Evolutionary conservation across 106 monocot species (phyloP), one percentile per base, ranked within the genome.

Genomic region (Dioscorea zingiberensis): DNA sequence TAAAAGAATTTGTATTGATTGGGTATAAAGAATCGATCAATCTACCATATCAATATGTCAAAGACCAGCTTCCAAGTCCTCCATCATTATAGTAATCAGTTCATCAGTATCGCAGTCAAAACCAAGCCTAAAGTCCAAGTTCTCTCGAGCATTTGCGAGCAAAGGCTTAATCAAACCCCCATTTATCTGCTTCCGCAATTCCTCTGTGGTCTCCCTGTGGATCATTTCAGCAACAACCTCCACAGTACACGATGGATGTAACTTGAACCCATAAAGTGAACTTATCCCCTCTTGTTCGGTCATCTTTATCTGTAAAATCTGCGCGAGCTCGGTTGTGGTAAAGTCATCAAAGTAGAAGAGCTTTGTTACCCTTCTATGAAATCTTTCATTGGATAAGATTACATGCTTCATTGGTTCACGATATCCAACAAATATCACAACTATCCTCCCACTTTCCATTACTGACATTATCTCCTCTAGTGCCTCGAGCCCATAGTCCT

Each of bases 381-480:
- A 97, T 29, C 92, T 92, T 69, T 97, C 97, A 55, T 97, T 97
- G 1, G 97, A 91, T 21, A 70, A 51, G 11, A 97, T 97, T 15
- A 97, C 85, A 1, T 88, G 92, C 63, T 89, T 80, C 97, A 97
- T 97, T 3, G 97, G 97, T 18, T 92, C 97, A 21, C 69, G 68
- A 51, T 97, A 97, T 4, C 97, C 97, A 59, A 92, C 92, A 74
- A 97, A 97, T 60, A 97, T 77, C 3, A 97, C 81, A 1, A 89
- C 84, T 9, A 97, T 48, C 68, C 89, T 97, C 27, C 92, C 91
- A 53, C 75, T 76, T 67, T 97, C 97, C 97, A 97, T 97, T 47
- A 92, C 83, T 2, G 97, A 88, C 91, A 97, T 97, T 30, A 97
- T 97, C 64, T 97, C 97, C 65, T 97, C 97, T 55, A 97, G 65